A percentile compares a stretch with the other conserved stretches of the same genome.
These are phyloP conservation scores for Colletotrichum sp. DNA, from an alignment of 2,329 filamentous ascomycete species.

Conservation along the genomic window DNA sequence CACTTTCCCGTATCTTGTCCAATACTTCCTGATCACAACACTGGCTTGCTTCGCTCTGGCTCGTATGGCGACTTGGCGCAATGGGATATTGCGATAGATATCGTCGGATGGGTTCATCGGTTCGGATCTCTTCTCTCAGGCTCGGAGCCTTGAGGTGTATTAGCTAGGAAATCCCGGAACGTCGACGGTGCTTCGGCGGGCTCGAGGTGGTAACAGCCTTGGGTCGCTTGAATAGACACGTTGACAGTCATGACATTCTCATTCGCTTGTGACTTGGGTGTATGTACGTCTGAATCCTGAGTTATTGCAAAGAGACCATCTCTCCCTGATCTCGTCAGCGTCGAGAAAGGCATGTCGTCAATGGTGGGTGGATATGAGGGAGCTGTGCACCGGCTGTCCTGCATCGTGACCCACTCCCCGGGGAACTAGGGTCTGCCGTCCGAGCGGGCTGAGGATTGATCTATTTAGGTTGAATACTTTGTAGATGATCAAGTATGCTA, in stretches of 20 bases:
- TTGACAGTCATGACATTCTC: neutral
- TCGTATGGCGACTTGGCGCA: constrained; percentile 44
- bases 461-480: neutral
- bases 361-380: neutral
- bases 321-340: neutral
- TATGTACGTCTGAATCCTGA: neutral
- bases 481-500: neutral
- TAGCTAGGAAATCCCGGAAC: neutral
- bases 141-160: constrained; percentile 1
- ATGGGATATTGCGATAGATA: constrained; percentile 50
- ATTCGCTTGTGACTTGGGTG: neutral
- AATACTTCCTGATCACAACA: constrained; percentile 39
- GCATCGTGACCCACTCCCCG: constrained; percentile 13
- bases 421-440: neutral
- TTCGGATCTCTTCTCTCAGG: constrained; percentile 22
- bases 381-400: neutral
- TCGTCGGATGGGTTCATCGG: constrained; percentile 34
- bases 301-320: neutral
- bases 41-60: constrained; percentile 40
- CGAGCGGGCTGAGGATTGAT: neutral
- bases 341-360: neutral
- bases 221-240: neutral
- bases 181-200: neutral
- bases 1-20: constrained; percentile 39
- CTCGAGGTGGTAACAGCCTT: constrained; percentile 1